These are phyloP conservation scores for Amaranthus tricolor DNA, from an alignment of 179 eudicot species.

Conservation along the genomic window DNA sequence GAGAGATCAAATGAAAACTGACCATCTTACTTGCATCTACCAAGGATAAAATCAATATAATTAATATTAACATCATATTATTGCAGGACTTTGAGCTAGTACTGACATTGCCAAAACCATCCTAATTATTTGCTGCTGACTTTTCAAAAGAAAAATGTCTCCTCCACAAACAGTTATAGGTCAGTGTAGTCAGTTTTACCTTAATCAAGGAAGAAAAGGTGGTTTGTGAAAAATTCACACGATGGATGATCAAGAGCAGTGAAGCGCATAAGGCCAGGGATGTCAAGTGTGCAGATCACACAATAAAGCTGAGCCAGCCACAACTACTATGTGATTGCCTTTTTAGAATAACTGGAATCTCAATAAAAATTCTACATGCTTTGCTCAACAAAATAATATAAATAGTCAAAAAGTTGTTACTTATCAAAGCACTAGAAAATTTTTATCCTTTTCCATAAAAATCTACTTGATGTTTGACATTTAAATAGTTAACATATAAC, in stretches of 20 bases:
- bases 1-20: too few species aligned
- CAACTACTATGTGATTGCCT: slow-evolving; percentile 41
- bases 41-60: too few species aligned
- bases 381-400: too few species aligned
- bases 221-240: slow-evolving; percentile 34
- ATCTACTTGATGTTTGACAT: background rate
- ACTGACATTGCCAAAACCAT: slow-evolving; percentile 32
- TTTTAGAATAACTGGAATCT: slow-evolving; percentile 27
- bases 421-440: background rate
- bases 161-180: slow-evolving; percentile 37
- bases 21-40: too few species aligned
- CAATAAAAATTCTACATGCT: too few species aligned
- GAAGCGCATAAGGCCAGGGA: slow-evolving; percentile 37
- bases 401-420: too few species aligned
- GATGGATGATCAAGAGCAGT: slow-evolving; percentile 50
- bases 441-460: background rate
- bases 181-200: slow-evolving; percentile 44
- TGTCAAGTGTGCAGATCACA: slow-evolving; percentile 57
- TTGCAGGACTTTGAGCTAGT: slow-evolving; percentile 48
- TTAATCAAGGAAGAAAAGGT: slow-evolving; percentile 41
- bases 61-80: background rate
- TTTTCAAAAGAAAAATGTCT: slow-evolving; percentile 27
- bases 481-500: background rate
- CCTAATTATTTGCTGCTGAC: slow-evolving; percentile 43
- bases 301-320: slow-evolving; percentile 59